Base-by-base conservation (phyloP, 2,329 filamentous ascomycete genomes). In the Tolypocladium album region DNA sequence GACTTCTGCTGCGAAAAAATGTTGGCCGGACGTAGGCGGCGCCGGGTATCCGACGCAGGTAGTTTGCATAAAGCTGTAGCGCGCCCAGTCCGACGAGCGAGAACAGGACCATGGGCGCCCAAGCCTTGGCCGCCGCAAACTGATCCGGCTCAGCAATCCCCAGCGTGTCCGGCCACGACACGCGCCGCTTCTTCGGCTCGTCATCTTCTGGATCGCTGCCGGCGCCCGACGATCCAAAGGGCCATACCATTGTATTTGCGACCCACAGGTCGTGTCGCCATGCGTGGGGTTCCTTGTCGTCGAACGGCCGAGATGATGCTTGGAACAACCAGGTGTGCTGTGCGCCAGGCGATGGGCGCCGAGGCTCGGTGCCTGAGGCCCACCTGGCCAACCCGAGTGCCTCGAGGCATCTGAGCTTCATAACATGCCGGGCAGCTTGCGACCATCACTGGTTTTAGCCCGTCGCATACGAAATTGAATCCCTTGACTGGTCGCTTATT, bases 21-120 rank as follows among this genome's bases (percentile, higher is more conserved):
- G 79, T 78, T 2, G 90, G 88, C 56, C 85, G 85, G 66, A 99
- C 88, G 70, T 92, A 82, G 31, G 83, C 79, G 42, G 90, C 84
- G 60, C 85, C 87, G 4, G 92, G 92, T 60, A 97, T 90, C 58
- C 94, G 89, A 42, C 91, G 88, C 56, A 99, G 78, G 70, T 92
- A 94, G 60, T 81, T 87, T 67, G 82, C 84, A 75, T 92, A 92
- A 55, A 92, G 66, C 57, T 76, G 74, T 43, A 77, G 62, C 17
- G 73, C 72, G 17, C 70, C 71, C 27, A 77, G 69, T 34, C 74
- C 73, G 15, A 70, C 68, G 15, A 77, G 66, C 6, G 74, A 75
- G 60, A 74, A 72, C 5, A 71, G 58, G 15, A 75, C 72, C 12
- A 73, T 67, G 1, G 75, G 75, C 47, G 71, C 73, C 75, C 75